Conservation (phyloP, 192 early-diverging fungal genomes). For the Entophlyctis luteolus region DNA sequence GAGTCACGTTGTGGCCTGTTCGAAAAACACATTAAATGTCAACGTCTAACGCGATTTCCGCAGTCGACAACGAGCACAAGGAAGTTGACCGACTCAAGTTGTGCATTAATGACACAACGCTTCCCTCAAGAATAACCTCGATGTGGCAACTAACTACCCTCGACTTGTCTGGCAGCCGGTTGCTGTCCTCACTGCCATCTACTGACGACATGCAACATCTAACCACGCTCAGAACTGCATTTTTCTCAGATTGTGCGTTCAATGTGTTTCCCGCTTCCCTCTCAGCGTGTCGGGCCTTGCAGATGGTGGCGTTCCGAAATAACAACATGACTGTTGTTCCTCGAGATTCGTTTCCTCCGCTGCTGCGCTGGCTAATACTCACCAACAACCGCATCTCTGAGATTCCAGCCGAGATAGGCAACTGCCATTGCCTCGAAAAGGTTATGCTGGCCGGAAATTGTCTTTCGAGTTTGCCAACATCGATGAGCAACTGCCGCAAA, state of each 20-base stretch:
- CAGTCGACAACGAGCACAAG: too few species aligned
- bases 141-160: too few species aligned
- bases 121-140: too few species aligned
- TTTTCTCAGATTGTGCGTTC: conserved; percentile 20
- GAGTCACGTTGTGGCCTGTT: too few species aligned
- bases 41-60: too few species aligned
- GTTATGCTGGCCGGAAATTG: conserved; percentile 19
- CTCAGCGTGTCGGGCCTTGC: background rate
- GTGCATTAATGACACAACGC: too few species aligned
- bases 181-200: background rate
- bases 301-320: conserved; percentile 20
- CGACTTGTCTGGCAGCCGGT: background rate
- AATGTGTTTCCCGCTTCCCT: conserved; percentile 8
- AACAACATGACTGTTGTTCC: conserved; percentile 2
- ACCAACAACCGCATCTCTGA: conserved; percentile 22
- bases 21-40: too few species aligned
- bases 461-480: conserved; percentile 1
- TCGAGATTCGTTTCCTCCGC: background rate
- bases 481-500: background rate
- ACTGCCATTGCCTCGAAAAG: conserved; percentile 6
- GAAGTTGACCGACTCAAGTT: too few species aligned
- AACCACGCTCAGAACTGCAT: conserved; percentile 17
- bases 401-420: conserved; percentile 18
- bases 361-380: conserved; percentile 27
- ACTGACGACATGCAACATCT: background rate